Base-by-base conservation (phyloP, 1,139 yeast species). In the Saccharomyces hybrid region DNA sequence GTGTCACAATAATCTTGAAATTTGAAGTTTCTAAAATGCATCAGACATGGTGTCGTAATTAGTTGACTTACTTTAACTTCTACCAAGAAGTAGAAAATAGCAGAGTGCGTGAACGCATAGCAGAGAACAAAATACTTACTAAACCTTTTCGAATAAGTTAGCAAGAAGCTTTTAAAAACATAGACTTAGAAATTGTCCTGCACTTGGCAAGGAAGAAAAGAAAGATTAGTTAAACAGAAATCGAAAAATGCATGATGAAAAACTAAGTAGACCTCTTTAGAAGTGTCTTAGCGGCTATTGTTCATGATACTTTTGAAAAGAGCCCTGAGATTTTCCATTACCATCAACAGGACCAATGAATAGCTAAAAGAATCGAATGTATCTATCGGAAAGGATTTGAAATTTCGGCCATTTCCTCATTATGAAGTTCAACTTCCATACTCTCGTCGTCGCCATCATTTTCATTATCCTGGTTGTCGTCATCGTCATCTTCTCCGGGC, bases 401-500 rank as follows among this genome's bases (percentile, higher is more conserved):
- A 9, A 28, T 9, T 28, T 28, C 29, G 29, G 29, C 29, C 29
- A 28, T 28, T 28, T 28, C 29, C 9, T 28, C 29, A 28, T 4
- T 20, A 20, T 20, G 23, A 20, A 20, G 23, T 20, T 20, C 23
- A 20, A 20, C 23, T 20, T 20, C 23, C 23, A 20, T 20, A 20
- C 23, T 20, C 23, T 20, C 23, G 23, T 20, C 23, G 23, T 28
- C 29, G 9, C 29, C 29, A 28, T 28, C 29, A 28, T 28, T 28
- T 28, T 28, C 29, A 9, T 28, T 9, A 28, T 28, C 29, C 29
- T 8, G 29, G 29, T 28, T 28, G 9, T 28, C 29, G 9, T 28
- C 29, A 7, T 28, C 29, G 9, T 55, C 61, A 1, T 56, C 60
- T 2, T 57, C 63, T 8, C 50, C 55, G 5, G 57, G 47, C 42